phyloP scores from a whole-genome alignment of 2,329 filamentous ascomycete genomes.

The Trichoderma sp. region DNA sequence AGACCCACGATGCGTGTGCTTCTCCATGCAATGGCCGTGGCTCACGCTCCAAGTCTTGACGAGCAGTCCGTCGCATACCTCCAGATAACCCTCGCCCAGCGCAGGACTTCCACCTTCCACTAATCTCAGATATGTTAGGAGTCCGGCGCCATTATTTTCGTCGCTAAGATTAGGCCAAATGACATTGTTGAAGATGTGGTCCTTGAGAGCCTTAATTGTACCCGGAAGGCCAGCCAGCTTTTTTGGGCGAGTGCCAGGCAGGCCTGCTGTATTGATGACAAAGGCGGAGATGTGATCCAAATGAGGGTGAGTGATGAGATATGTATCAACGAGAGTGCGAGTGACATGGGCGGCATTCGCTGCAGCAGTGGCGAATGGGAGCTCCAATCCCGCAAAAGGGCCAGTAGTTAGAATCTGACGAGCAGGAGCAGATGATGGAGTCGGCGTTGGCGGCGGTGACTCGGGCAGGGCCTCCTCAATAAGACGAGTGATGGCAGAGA shows the following conservation, averaged over 20 bases:
- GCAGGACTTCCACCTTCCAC: slow-evolving; percentile 87
- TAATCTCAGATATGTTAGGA: slow-evolving; percentile 87
- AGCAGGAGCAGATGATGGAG: slow-evolving; percentile 28
- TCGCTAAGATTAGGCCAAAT: slow-evolving; percentile 98
- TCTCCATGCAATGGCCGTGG: slow-evolving; percentile 86
- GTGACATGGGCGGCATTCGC: slow-evolving; percentile 84
- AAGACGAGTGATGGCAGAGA: slow-evolving; percentile 81
- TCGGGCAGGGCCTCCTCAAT: slow-evolving; percentile 61
- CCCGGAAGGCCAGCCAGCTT: slow-evolving; percentile 81
- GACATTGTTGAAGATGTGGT: slow-evolving; percentile 94
- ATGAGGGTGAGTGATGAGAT: slow-evolving; percentile 96
- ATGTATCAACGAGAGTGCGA: slow-evolving; percentile 78
- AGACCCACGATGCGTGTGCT: slow-evolving; percentile 66
- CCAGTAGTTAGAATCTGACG: slow-evolving; percentile 65
- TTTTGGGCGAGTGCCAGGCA: slow-evolving; percentile 81
- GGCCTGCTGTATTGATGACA: slow-evolving; percentile 88
- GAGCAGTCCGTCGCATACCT: slow-evolving; percentile 85
- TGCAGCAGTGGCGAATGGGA: slow-evolving; percentile 67
- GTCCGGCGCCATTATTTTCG: slow-evolving; percentile 89
- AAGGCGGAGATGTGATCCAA: slow-evolving; percentile 92
- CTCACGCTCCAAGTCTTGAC: slow-evolving; percentile 86
- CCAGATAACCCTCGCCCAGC: slow-evolving; percentile 83
- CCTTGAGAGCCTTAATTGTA: slow-evolving; percentile 91
- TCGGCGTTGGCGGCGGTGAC: slow-evolving; percentile 34
- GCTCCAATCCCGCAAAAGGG: slow-evolving; percentile 77